Percentiles rank a stretch among this genome's conserved stretches.
phyloP scores from a whole-genome alignment of 2,329 filamentous ascomycete species.

The Rutstroemia sp. region DNA sequence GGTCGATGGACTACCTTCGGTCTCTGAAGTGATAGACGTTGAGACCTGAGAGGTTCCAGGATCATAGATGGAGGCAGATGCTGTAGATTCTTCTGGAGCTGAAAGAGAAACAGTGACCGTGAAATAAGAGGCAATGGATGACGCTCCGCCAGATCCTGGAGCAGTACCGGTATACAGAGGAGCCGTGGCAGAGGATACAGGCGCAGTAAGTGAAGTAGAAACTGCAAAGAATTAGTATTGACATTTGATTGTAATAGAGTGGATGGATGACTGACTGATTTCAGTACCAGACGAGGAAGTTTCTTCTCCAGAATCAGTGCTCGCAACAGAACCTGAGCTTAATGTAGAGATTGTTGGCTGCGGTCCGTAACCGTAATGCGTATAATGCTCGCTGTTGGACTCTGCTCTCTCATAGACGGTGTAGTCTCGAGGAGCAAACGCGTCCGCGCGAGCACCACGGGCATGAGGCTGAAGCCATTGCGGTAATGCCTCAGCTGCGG shows the following conservation, averaged over 20 bases:
- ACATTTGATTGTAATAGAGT: not conserved
- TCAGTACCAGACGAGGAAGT: conserved; percentile 7
- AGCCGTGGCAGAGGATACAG: not conserved
- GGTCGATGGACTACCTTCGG: not conserved
- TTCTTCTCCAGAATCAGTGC: conserved; percentile 11
- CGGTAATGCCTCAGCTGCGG: conserved; percentile 17
- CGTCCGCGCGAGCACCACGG: conserved; percentile 11
- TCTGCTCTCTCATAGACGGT: conserved; percentile 17
- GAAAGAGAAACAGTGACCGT: not conserved
- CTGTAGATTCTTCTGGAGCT: not conserved
- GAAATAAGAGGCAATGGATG: conserved; percentile 1
- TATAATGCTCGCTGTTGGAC: conserved; percentile 19
- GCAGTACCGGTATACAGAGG: not conserved
- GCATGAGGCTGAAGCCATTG: conserved; percentile 19
- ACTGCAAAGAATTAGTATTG: not conserved
- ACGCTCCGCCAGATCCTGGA: not conserved
- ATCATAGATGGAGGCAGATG: conserved; percentile 7
- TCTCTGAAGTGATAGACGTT: not conserved
- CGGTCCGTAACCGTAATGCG: conserved; percentile 23
- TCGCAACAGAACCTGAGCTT: conserved; percentile 1
- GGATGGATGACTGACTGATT: not conserved
- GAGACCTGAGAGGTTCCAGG: conserved; percentile 1
- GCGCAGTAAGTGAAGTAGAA: not conserved
- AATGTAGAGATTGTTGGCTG: conserved; percentile 18
- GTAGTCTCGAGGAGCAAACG: conserved; percentile 20